These are phyloP conservation scores for Colletotrichum sp. DNA, from an alignment of 2,329 filamentous ascomycete species.

Conservation along the genomic window DNA sequence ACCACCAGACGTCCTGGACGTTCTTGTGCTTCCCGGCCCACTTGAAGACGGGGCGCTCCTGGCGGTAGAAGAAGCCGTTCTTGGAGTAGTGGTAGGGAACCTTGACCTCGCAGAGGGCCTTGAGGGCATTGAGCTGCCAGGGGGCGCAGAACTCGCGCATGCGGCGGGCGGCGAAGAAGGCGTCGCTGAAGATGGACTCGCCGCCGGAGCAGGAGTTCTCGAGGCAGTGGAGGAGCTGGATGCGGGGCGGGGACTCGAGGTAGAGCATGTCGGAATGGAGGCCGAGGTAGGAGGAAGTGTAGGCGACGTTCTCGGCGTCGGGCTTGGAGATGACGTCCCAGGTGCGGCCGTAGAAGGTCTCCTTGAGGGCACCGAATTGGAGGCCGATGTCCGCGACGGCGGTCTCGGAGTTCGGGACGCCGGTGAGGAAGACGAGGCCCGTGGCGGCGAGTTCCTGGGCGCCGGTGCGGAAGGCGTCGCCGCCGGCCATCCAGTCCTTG, in stretches of 20 bases:
- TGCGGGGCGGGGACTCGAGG: constrained; percentile 75
- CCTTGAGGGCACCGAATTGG: constrained; percentile 77
- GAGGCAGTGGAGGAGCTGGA: constrained; percentile 90
- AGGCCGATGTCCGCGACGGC: constrained; percentile 71
- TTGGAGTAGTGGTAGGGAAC: constrained; percentile 75
- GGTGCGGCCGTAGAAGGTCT: constrained; percentile 89
- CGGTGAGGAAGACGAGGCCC: constrained; percentile 78
- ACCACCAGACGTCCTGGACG: constrained; percentile 58
- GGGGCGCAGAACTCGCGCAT: constrained; percentile 29
- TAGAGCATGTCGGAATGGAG: constrained; percentile 96
- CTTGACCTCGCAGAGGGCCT: constrained; percentile 41
- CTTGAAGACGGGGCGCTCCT: constrained; percentile 53
- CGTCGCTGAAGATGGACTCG: constrained; percentile 85
- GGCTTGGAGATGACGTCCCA: constrained; percentile 89
- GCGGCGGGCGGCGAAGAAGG: constrained; percentile 61
- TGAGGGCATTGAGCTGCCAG: constrained; percentile 40
- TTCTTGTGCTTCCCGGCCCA: constrained; percentile 18
- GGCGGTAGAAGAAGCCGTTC: constrained; percentile 65
- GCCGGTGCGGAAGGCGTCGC: constrained; percentile 61
- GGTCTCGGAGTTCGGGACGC: constrained; percentile 70
- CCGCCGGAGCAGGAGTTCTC: constrained; percentile 81
- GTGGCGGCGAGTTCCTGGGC: constrained; percentile 66
- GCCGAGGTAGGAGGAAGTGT: constrained; percentile 81
- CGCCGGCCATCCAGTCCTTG: constrained; percentile 69
- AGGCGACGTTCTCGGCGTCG: constrained; percentile 87